Base-by-base conservation (phyloP, 495 filamentous ascomycete species). In the Lentithecium fluviatile region DNA sequence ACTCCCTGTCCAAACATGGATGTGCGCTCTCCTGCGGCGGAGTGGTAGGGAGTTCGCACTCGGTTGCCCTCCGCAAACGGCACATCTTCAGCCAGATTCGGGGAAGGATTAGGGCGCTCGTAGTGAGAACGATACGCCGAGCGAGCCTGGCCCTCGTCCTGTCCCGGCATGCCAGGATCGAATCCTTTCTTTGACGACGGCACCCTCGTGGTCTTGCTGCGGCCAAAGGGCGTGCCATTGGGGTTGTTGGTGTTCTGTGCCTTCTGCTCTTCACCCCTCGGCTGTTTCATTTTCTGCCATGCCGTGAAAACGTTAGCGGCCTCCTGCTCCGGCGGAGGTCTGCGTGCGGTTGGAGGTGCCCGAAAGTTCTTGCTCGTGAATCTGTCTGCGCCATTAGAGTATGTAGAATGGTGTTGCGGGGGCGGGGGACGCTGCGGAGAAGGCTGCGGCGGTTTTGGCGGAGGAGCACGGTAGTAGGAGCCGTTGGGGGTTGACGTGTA, bases 251-350 rank as follows among this genome's bases (percentile, higher is more conserved):
- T 73, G 24, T 54, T 60, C 13, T 58, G 26, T 34, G 58, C 19
- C 19, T n/a, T 26, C 45, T 53, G 37, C 12, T 47, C 49, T 0
- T 59, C 58, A 19, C 52, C 20, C 20, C 37, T 13, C 25, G 58
- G 54, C 17, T 36, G 69, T 66, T 57, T 76, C 84, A 92, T 88
- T n/a, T 82, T 80, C 63, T 88, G 80, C 77, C 87, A 94, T 2
- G 85, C 88, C 38, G 82, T 76, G 70, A 80, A 84, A 17, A 80
- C 80, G 65, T 86, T 80, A 5, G 77, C 82, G 75, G 15, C 80
- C 79, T 17, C 85, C 74, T n/a, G 76, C 71, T 45, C 61, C 48
- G 60, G 60, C 29, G n/a, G n/a, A n/a, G n/a, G n/a, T n/a, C 54
- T 58, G 47, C 54, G 62, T 8, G 59, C 58, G 13, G 66, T 62